Base-by-base conservation (phyloP, 2,329 filamentous ascomycete species). In the Alternaria longipes region DNA sequence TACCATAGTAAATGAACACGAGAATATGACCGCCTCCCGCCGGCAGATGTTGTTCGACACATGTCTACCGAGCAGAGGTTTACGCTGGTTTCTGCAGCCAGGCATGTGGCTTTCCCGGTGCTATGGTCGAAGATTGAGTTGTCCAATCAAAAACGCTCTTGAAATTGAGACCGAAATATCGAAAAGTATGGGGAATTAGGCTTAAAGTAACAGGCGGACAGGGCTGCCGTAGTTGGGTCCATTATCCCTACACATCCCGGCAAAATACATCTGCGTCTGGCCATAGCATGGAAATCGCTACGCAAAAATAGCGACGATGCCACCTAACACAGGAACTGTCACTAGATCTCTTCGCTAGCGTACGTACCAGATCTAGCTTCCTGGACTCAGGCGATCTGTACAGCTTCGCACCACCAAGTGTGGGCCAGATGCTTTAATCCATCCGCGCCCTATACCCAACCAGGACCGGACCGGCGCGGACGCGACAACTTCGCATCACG, bases 141-240 rank as follows among this genome's bases (percentile, higher is more conserved):
- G n/a, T 36, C 44, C 63, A 62, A 71, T 70, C 68, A 74, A 50
- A 65, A 65, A 68, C 42, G 47, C 52, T 46, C 55, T 49, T 44
- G 57, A 56, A 53, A 65, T 64, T 62, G 60, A 45, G 32, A 57
- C 51, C 46, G 61, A 65, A 65, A 60, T 64, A 70, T 69, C 41
- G 63, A 56, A 52, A 62, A 41, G 58, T 70, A 66, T 70, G 56
- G 54, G 59, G 56, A 67, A 59, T 69, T 71, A 69, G 74, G 68
- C 62, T 65, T 64, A 75, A 63, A 76, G 68, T 76, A 62, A 50
- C 50, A 49, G 36, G 53, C 44, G 68, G 68, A 66, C 55, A 66
- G 64, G 62, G 60, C 59, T 58, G 36, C 62, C 60, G 63, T 62
- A 65, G 50, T 65, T 59, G 56, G 59, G 52, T 54, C 60, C 65